phyloP scores from a whole-genome alignment of 495 filamentous ascomycete species.

The Aspergillus wentii region DNA sequence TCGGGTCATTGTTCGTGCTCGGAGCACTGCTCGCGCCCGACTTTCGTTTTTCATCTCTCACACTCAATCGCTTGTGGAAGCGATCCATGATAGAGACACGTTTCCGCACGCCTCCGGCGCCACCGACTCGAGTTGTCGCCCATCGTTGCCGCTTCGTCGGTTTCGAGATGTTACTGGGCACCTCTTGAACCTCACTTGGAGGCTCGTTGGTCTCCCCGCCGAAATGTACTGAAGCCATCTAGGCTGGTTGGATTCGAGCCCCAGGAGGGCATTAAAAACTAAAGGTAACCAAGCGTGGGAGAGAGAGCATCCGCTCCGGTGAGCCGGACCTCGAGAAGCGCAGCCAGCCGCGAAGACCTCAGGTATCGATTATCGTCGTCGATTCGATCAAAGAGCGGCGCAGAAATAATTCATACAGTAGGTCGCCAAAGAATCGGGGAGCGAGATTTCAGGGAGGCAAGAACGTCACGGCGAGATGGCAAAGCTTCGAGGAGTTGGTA shows the following conservation, averaged over 20 bases:
- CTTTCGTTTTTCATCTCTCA: conserved; percentile 63
- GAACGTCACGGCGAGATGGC: not conserved
- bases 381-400: not conserved
- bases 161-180: conserved; percentile 48
- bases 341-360: conserved; percentile 14
- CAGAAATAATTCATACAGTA: not conserved
- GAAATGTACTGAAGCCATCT: conserved; percentile 35
- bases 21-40: conserved; percentile 36
- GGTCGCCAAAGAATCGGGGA: too few species aligned
- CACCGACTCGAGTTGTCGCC: conserved; percentile 81
- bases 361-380: not conserved
- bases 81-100: conserved; percentile 79
- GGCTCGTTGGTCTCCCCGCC: conserved; percentile 19
- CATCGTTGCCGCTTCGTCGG: conserved; percentile 77
- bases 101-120: conserved; percentile 69
- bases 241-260: conserved; percentile 25
- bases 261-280: conserved; percentile 23
- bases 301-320: conserved; percentile 27
- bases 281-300: conserved; percentile 10
- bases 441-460: too few species aligned
- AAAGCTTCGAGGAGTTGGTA: not conserved
- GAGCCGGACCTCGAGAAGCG: conserved; percentile 18
- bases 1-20: conserved; percentile 33
- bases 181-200: conserved; percentile 21
- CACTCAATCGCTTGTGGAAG: conserved; percentile 55